phyloP scores from a whole-genome alignment of 495 filamentous ascomycete genomes.

The Lepidopterella palustris region DNA sequence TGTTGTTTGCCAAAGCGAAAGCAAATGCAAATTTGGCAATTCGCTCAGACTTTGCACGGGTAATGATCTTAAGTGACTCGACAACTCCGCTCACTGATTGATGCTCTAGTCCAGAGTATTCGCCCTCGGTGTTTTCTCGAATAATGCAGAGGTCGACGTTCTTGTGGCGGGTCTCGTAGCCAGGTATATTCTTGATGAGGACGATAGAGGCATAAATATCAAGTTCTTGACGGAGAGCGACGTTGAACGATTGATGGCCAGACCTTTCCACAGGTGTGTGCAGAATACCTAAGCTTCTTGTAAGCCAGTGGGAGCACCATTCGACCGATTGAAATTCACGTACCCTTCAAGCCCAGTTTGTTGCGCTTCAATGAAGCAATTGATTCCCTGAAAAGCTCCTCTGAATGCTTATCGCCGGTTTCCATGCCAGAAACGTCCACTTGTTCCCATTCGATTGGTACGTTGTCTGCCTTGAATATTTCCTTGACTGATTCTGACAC shows the following conservation, averaged over 20 bases:
- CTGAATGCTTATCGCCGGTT: constrained; percentile 77
- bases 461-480: constrained; percentile 98
- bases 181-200: constrained; percentile 98
- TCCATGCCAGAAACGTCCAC: constrained; percentile 92
- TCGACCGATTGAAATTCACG: neutral
- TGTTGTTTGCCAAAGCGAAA: constrained; percentile 95
- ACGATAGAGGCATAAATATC: constrained; percentile 99
- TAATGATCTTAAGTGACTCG: constrained; percentile 99
- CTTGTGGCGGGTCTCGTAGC: constrained; percentile 93
- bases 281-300: constrained; percentile 57
- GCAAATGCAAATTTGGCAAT: constrained; percentile 98
- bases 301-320: constrained; percentile 1
- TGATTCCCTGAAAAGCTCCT: constrained; percentile 89
- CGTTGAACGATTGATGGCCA: constrained; percentile 98
- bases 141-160: constrained; percentile 97
- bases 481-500: constrained; percentile 97
- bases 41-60: constrained; percentile 94
- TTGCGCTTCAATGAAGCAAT: constrained; percentile 93
- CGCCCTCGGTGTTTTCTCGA: constrained; percentile 98
- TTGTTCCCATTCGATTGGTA: constrained; percentile 98
- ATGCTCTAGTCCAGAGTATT: constrained; percentile 98
- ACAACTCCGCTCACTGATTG: constrained; percentile 95
- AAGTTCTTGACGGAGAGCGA: constrained; percentile 95
- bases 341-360: constrained; percentile 93
- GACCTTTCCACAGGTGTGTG: constrained; percentile 95